A percentile compares a stretch with the other conserved stretches of the same genome.
phyloP scores from a whole-genome alignment of 331 rosid species.

The Stylosanthes scabra region DNA sequence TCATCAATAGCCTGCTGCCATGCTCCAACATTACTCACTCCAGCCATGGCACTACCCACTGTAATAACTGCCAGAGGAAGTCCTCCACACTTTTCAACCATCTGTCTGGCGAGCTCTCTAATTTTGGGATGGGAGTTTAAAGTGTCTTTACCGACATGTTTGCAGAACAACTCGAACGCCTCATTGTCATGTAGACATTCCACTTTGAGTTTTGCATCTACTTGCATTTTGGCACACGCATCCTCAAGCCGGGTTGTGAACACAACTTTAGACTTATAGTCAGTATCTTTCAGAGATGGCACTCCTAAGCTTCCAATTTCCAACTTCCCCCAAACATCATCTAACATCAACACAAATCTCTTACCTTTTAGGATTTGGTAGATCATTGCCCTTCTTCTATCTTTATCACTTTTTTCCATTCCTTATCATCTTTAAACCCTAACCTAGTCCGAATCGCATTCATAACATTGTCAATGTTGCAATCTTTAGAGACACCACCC shows the following conservation, averaged over 20 bases:
- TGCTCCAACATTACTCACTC: background rate
- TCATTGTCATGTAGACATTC: background rate
- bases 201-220: slow-evolving; percentile 4
- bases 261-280: slow-evolving; percentile 1
- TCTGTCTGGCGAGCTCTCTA: background rate
- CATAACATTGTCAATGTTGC: too few species aligned
- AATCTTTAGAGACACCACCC: too few species aligned
- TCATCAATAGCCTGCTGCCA: background rate
- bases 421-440: too few species aligned
- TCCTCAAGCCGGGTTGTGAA: slow-evolving; percentile 6
- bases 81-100: slow-evolving; percentile 33
- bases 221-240: slow-evolving; percentile 32
- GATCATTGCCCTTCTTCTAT: slow-evolving; percentile 28
- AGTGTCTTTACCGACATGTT: slow-evolving; percentile 28
- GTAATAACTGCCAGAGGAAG: slow-evolving; percentile 42
- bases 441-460: too few species aligned
- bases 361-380: too few species aligned
- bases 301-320: slow-evolving; percentile 26
- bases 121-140: background rate
- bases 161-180: slow-evolving; percentile 16
- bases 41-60: slow-evolving; percentile 33
- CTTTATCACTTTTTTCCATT: background rate
- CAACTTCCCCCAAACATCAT: slow-evolving; percentile 37
- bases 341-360: slow-evolving; percentile 30
- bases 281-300: background rate